Evolutionary conservation across 192 early-diverging fungal genomes (phyloP), one percentile per base, ranked within the genome.

Genomic region (Mycoemilia scoparia): DNA sequence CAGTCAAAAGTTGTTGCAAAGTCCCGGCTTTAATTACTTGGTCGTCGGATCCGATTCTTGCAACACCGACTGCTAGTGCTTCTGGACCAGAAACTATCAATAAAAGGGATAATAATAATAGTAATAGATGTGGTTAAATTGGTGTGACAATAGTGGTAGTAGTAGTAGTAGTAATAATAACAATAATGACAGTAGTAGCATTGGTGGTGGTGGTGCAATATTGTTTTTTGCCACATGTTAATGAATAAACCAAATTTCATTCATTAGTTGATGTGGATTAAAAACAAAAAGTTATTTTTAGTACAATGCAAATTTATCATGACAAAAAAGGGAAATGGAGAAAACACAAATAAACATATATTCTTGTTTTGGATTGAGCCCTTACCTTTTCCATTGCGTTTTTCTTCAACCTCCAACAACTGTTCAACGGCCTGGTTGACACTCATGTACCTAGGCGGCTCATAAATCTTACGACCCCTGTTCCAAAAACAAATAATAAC

Each of bases 391-490:
- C 78, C 76, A 5, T 52, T 27, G 20, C 85, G 71, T 12, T 62
- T 72, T 9, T 85, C 86, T 53, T 91, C 87, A 21, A 93, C 67
- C 61, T 95, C 89, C 8, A 98, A 57, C 40, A 98, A 61, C 54
- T 98, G 90, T 41, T 81, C 71, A 25, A 87, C 69, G n/a, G 83
- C 83, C 43, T 76, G 72, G 63, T 93, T 91, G 38, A 92, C 71
- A 7, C 84, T 84, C 93, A 98, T 98, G 68, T 74, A 98, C 31
- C 93, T 74, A 40, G 93, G 93, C 9, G 90, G 87, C 60, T 98
- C 93, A 57, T 86, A 98, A 39, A 98, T 87, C 57, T 69, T 74
- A 24, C 87, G 67, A 21, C 85, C 82, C 24, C 82, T 73, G n/a
- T n/a, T n/a, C n/a, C n/a, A n/a, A n/a, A n/a, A n/a, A n/a, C n/a